Conservation (phyloP, 768 basidiomycete genomes). For the Trametes villosa region DNA sequence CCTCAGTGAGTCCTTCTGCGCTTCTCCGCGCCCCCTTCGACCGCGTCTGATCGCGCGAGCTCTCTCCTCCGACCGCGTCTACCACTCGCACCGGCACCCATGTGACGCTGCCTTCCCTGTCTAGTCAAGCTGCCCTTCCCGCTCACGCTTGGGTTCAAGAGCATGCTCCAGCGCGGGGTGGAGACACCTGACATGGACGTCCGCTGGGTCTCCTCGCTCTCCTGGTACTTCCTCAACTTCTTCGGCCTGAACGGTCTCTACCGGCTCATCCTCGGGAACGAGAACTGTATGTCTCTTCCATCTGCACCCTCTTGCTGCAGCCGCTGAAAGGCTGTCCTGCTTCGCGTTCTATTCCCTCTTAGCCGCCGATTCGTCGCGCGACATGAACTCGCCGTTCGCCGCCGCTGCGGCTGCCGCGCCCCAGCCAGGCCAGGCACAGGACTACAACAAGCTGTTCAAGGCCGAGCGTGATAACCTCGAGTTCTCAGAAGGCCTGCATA, state of each 20-base stretch:
- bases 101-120: conserved; percentile 5
- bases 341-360: conserved; percentile 18
- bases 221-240: conserved; percentile 99
- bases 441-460: conserved; percentile 88
- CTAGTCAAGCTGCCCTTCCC: conserved; percentile 97
- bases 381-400: conserved; percentile 75
- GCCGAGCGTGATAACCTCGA: conserved; percentile 92
- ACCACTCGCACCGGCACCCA: conserved; percentile 4
- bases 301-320: conserved; percentile 2
- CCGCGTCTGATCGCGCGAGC: conserved; percentile 11
- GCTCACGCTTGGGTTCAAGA: conserved; percentile 94
- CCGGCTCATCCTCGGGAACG: conserved; percentile 87
- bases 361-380: conserved; percentile 83
- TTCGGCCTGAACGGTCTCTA: conserved; percentile 97
- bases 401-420: conserved; percentile 49
- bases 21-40: conserved; percentile 6
- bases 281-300: conserved; percentile 68
- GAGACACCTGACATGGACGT: conserved; percentile 97
- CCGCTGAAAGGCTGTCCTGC: conserved; percentile 20
- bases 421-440: conserved; percentile 65
- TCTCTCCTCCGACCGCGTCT: neutral
- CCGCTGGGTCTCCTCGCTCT: conserved; percentile 97
- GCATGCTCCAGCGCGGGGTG: conserved; percentile 95
- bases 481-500: conserved; percentile 84
- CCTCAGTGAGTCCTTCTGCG: conserved; percentile 75